Evolutionary conservation across 1,139 yeast species (phyloP), one percentile per base, ranked within the genome.

Genomic region (Lodderomyces metapsilosis): DNA sequence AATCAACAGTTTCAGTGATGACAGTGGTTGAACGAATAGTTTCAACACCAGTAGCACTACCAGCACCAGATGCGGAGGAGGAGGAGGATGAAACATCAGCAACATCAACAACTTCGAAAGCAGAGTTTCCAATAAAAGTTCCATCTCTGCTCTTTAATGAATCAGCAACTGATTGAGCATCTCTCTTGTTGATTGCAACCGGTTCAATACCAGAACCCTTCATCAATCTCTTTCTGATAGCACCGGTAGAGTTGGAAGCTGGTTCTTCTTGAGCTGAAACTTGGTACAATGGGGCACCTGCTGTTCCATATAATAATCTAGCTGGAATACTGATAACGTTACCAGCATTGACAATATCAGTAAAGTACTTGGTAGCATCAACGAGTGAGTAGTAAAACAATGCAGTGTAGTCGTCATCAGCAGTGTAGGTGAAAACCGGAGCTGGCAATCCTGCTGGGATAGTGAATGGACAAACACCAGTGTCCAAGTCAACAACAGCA

Each of bases 381-480:
- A 54, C 65, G 28, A 52, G 34, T 38, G 64, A 53, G 57, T 69
- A 71, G 66, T 66, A 69, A 56, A 65, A 68, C 49, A 63, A 63
- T 41, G 57, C 64, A 37, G 56, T 48, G 59, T 62, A 70, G 49
- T 70, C 66, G 40, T 66, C 68, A 10, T 45, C 42, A 32, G 66
- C 55, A 25, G 31, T 49, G 57, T 54, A 68, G 25, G 52, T 49
- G 52, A 65, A 68, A 34, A 37, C 22, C 17, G 44, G 44, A 33
- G 53, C 59, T 36, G 70, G 66, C 44, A 53, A 59, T 22, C 41
- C 6, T 3, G 51, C 42, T 48, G 74, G 72, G 39, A 71, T 48
- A 13, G 64, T 46, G 64, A 68, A 69, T 42, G 68, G 64, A 60
- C 76, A 71, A 12, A 44, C 47, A 48, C 74, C 76, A 39, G 75